Base-by-base conservation (phyloP, 805 yeast species). In the Starmerella khaoyaiensis region DNA sequence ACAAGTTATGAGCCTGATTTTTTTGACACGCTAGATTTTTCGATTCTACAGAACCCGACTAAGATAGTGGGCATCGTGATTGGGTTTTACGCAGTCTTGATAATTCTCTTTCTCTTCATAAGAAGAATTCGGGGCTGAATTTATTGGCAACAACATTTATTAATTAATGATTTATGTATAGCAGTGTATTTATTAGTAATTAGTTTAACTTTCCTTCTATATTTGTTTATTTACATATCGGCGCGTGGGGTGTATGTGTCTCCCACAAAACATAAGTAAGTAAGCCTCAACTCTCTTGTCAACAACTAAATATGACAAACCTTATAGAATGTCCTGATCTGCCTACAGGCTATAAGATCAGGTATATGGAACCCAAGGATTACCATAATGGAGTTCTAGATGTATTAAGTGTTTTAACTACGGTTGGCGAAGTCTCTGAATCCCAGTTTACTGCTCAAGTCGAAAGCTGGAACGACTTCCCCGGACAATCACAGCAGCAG, bases 351-450 rank as follows among this genome's bases (percentile, higher is more conserved):
- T 84, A 79, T 61, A 55, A 60, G 1, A 62, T 84, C 36, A 69
- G 95, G 49, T 64, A 73, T 20, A 56, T 80, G 18, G 57, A 62
- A 38, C 46, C 55, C 6, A 48, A 62, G 0, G 96, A 86, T 57
- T 75, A 67, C 54, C 56, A 61, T 24, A 68, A 71, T n/a, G 75
- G 78, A 10, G 76, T 76, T 7, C 60, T 78, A 19, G 69, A 68
- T 21, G 74, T 81, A 0, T 62, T 90, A 31, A 57, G 64, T 10
- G 79, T 70, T 3, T 65, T 87, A 45, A 90, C 97, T 9, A 72
- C 79, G 0, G 95, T 90, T 4, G 98, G 97, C 0, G 67, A 70
- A 5, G 67, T 90, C 21, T 54, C 76, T 2, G 44, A 53, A 18
- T 60, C 56, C 8, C 59, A 66, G 39, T 87, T 79, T 55, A 52